Percentiles rank a stretch among this genome's conserved stretches.
Evolutionary conservation across 371 early-diverging fungal genomes (phyloP).

Genomic region (Mucor indicus): DNA sequence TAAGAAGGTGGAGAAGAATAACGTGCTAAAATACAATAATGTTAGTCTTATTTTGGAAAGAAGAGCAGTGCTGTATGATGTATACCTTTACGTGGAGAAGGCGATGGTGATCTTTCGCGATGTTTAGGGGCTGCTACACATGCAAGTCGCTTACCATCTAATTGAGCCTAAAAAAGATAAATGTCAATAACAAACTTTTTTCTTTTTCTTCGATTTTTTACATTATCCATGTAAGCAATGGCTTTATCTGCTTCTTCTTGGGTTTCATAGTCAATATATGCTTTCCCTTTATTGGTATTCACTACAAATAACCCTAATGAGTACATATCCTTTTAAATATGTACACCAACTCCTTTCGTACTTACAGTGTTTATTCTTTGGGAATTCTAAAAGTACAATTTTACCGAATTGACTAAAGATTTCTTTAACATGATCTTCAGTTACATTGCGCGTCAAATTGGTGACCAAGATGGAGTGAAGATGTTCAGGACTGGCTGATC

Average conservation of each 20-base stretch:
- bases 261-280: conserved; percentile 55
- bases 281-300: conserved; percentile 51
- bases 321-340: too few species aligned
- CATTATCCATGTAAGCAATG: conserved; percentile 55
- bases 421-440: conserved; percentile 41
- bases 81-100: conserved; percentile 31
- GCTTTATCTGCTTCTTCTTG: conserved; percentile 53
- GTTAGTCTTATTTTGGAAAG: not conserved
- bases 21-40: conserved; percentile 11
- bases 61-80: not conserved
- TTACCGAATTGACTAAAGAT: conserved; percentile 45
- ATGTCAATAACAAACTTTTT: too few species aligned
- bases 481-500: conserved; percentile 18
- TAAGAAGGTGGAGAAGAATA: conserved; percentile 31
- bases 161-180: conserved; percentile 38
- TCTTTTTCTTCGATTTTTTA: conserved; percentile 5
- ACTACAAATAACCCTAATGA: too few species aligned
- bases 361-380: conserved; percentile 43
- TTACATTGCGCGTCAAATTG: conserved; percentile 47
- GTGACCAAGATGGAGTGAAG: conserved; percentile 25
- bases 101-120: conserved; percentile 30
- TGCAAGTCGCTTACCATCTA: conserved; percentile 47
- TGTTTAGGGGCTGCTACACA: conserved; percentile 29
- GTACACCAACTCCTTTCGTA: too few species aligned
- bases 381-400: conserved; percentile 35